phyloP scores from a whole-genome alignment of 192 early-diverging fungal species.

The Umbelopsis vinacea region DNA sequence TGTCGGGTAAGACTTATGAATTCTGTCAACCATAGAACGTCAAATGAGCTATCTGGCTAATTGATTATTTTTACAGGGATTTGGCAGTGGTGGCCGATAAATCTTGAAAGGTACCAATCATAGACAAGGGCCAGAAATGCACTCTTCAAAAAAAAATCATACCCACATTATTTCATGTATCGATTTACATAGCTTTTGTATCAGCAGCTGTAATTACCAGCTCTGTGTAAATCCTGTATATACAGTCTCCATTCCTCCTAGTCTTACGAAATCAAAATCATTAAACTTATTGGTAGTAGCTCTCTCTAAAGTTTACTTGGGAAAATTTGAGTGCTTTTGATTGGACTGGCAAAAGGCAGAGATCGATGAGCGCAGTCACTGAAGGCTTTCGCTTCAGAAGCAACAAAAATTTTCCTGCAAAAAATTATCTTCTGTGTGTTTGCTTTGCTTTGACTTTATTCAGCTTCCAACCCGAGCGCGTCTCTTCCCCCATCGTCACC shows the following conservation, averaged over 20 bases:
- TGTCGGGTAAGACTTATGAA: constrained; percentile 46
- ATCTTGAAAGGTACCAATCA: background rate
- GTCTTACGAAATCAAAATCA: too few species aligned
- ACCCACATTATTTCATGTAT: too few species aligned
- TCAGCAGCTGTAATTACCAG: too few species aligned
- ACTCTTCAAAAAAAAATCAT: too few species aligned
- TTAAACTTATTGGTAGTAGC: too few species aligned
- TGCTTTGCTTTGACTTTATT: constrained; percentile 6
- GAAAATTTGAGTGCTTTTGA: too few species aligned
- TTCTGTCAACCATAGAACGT: background rate
- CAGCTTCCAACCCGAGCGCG: constrained; percentile 4
- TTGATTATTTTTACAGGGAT: background rate
- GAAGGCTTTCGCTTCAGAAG: background rate
- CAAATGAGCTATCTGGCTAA: background rate
- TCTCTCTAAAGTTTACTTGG: too few species aligned
- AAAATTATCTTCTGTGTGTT: constrained; percentile 16
- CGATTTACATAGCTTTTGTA: too few species aligned
- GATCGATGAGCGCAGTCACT: constrained; percentile 11
- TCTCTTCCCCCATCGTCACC: constrained; percentile 15
- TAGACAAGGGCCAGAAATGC: background rate
- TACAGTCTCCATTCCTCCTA: too few species aligned
- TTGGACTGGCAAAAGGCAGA: background rate
- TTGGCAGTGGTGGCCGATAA: background rate
- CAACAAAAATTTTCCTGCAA: constrained; percentile 22
- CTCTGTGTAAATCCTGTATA: too few species aligned